These are phyloP conservation scores for Schwanniomyces yamadae DNA, from an alignment of 805 yeast genomes.

Conservation along the genomic window DNA sequence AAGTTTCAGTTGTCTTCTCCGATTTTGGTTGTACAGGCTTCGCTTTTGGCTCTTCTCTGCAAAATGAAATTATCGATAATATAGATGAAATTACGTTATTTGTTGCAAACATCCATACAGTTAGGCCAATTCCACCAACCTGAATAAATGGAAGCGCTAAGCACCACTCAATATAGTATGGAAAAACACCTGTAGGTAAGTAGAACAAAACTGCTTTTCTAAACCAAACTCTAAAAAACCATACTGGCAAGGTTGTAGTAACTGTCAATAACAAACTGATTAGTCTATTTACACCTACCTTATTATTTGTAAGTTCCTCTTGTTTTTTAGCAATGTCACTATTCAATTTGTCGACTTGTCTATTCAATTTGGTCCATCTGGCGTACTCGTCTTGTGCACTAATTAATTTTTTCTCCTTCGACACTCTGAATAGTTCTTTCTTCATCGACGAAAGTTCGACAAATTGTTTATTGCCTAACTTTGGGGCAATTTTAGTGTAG, in stretches of 20 bases:
- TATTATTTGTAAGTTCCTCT: constrained; percentile 34
- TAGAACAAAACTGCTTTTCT: constrained; percentile 56
- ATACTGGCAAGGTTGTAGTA: constrained; percentile 46
- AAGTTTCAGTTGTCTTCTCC: not conserved
- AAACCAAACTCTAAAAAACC: constrained; percentile 51
- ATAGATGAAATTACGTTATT: constrained; percentile 28
- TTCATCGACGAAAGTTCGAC: constrained; percentile 25
- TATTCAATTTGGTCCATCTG: constrained; percentile 88
- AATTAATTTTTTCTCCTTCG: constrained; percentile 55
- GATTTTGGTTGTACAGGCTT: constrained; percentile 12
- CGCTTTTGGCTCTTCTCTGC: constrained; percentile 13
- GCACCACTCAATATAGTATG: constrained; percentile 51
- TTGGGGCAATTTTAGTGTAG: constrained; percentile 33
- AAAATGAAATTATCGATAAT: constrained; percentile 20
- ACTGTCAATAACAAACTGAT: constrained; percentile 36
- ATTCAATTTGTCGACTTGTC: constrained; percentile 60
- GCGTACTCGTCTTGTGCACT: constrained; percentile 95
- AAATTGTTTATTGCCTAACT: constrained; percentile 31
- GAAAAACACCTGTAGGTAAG: constrained; percentile 58
- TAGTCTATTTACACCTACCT: constrained; percentile 29
- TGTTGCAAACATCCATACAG: constrained; percentile 52
- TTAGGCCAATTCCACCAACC: constrained; percentile 59
- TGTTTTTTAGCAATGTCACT: constrained; percentile 49
- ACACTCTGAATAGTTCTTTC: constrained; percentile 45
- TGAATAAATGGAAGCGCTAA: constrained; percentile 67